Conservation (phyloP, 495 filamentous ascomycete genomes). For the Tuber aestivum region DNA sequence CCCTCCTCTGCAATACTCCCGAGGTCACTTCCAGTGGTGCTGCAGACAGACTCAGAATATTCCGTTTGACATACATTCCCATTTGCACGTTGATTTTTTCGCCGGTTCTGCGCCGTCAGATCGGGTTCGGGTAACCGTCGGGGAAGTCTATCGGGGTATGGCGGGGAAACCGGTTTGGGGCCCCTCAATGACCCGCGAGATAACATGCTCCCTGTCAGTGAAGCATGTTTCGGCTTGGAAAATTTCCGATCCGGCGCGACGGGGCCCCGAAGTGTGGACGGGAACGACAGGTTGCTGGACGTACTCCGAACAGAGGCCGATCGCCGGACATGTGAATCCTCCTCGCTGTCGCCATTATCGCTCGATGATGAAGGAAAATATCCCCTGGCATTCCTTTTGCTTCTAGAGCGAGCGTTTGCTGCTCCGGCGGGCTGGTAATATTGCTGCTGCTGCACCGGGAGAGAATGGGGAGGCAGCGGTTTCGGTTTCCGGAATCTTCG, state of each 20-base stretch:
- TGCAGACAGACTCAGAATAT: constrained; percentile 5
- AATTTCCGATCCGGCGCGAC: background rate
- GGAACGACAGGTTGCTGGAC: constrained; percentile 8
- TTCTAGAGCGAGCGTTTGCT: background rate
- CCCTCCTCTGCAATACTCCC: constrained; percentile 32
- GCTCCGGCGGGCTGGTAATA: background rate
- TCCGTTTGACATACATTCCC: background rate
- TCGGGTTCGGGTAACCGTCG: background rate
- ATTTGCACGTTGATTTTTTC: background rate
- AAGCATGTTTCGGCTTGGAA: background rate
- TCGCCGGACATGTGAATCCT: background rate
- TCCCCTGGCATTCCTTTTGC: background rate
- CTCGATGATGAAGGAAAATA: constrained; percentile 4
- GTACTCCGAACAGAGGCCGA: constrained; percentile 7
- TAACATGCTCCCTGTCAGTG: constrained; percentile 1
- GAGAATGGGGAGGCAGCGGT: background rate
- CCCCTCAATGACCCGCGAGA: constrained; percentile 1
- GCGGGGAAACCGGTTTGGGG: background rate
- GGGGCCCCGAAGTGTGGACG: constrained; percentile 9
- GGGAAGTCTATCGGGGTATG: background rate
- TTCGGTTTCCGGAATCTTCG: constrained; percentile 22
- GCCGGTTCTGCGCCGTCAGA: background rate
- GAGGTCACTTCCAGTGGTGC: constrained; percentile 16
- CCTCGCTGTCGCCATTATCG: background rate
- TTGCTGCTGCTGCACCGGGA: background rate